These are phyloP conservation scores for Lipomyces orientalis DNA, from an alignment of 805 yeast species.

Conservation along the genomic window DNA sequence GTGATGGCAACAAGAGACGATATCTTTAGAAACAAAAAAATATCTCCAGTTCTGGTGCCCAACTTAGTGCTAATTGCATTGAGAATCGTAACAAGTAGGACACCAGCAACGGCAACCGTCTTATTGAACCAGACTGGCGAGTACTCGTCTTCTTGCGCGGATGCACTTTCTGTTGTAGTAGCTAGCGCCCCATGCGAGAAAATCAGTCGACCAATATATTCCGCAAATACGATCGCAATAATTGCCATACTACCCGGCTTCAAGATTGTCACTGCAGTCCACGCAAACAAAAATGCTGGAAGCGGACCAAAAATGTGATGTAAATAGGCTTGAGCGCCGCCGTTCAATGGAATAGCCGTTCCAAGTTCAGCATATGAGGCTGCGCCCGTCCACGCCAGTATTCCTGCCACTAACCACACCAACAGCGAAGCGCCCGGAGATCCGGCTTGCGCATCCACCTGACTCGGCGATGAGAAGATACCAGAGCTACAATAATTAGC, in stretches of 20 bases:
- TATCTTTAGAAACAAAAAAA: constrained; percentile 47
- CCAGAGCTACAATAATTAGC: constrained; percentile 44
- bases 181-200: constrained; percentile 2
- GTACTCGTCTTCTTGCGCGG: constrained; percentile 29
- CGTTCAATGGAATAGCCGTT: constrained; percentile 49
- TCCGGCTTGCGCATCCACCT: constrained; percentile 48
- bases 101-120: constrained; percentile 43
- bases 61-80: constrained; percentile 43
- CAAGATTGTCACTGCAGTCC: constrained; percentile 48
- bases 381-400: constrained; percentile 54
- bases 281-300: constrained; percentile 48
- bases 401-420: constrained; percentile 50
- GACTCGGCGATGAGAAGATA: constrained; percentile 51
- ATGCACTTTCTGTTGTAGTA: constrained; percentile 2
- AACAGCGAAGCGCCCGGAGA: constrained; percentile 48
- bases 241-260: constrained; percentile 52
- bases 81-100: constrained; percentile 40
- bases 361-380: constrained; percentile 52
- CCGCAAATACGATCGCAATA: constrained; percentile 49
- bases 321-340: constrained; percentile 51
- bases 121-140: constrained; percentile 43
- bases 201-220: constrained; percentile 44
- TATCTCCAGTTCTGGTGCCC: constrained; percentile 46
- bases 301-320: constrained; percentile 47
- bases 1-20: constrained; percentile 43